A percentile compares a stretch with the other conserved stretches of the same genome.
These are phyloP conservation scores for Penicillium taxi DNA, from an alignment of 495 filamentous ascomycete species.

Conservation along the genomic window DNA sequence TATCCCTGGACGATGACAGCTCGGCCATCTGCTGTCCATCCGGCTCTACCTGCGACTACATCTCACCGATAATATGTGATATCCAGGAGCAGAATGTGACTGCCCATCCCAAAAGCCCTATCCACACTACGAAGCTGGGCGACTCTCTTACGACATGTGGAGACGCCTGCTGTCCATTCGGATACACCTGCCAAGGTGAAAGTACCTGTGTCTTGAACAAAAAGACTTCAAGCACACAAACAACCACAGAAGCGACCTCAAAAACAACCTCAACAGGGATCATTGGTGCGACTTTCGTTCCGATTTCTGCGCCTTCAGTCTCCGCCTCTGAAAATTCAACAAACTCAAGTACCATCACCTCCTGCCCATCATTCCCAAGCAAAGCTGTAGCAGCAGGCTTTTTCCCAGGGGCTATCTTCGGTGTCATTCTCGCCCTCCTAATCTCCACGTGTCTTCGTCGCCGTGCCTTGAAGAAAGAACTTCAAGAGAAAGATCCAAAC, in stretches of 20 bases:
- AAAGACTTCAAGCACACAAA: slow-evolving; percentile 22
- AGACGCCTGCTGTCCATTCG: slow-evolving; percentile 64
- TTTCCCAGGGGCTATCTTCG: slow-evolving; percentile 53
- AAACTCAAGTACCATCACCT: slow-evolving; percentile 11
- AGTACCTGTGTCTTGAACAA: slow-evolving; percentile 36
- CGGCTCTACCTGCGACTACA: slow-evolving; percentile 52
- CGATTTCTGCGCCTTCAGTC: slow-evolving; percentile 15
- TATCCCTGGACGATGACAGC: slow-evolving; percentile 54
- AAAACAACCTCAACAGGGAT: slow-evolving; percentile 22
- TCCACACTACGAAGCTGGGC: slow-evolving; percentile 63
- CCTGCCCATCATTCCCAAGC: slow-evolving; percentile 39
- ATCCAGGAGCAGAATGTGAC: slow-evolving; percentile 56
- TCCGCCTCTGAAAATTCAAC: slow-evolving; percentile 10
- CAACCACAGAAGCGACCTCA: slow-evolving; percentile 20
- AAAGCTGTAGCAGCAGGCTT: slow-evolving; percentile 53
- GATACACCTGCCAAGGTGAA: slow-evolving; percentile 57
- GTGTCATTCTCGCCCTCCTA: slow-evolving; percentile 39
- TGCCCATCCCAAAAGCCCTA: slow-evolving; percentile 47
- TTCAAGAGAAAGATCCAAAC: slow-evolving; percentile 1
- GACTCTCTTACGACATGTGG: slow-evolving; percentile 51
- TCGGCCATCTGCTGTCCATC: slow-evolving; percentile 73
- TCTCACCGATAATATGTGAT: slow-evolving; percentile 66
- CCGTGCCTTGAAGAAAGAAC: slow-evolving; percentile 9
- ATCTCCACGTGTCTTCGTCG: slow-evolving; percentile 36
- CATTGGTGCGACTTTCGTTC: slow-evolving; percentile 12